Conservation (phyloP, 805 yeast genomes). For the Tetrapisispora phaffii region DNA sequence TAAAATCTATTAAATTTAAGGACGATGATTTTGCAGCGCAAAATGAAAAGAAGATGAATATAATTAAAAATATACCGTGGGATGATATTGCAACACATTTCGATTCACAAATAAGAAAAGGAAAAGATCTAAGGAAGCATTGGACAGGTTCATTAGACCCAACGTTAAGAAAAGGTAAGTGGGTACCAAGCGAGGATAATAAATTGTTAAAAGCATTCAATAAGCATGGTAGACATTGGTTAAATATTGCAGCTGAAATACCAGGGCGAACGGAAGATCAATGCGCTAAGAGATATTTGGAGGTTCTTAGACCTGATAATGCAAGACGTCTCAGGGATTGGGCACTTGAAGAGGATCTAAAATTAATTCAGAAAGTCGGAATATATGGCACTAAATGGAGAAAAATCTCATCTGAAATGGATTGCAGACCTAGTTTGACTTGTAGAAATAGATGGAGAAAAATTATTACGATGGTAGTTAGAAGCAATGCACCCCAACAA, state of each 20-base stretch:
- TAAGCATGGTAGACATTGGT: slow-evolving; percentile 75
- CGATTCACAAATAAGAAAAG: slow-evolving; percentile 44
- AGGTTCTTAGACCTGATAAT: slow-evolving; percentile 75
- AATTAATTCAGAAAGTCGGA: slow-evolving; percentile 57
- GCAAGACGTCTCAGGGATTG: slow-evolving; percentile 71
- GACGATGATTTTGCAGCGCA: neutral
- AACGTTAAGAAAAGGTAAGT: slow-evolving; percentile 66
- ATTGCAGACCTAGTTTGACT: slow-evolving; percentile 76
- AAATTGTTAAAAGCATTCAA: slow-evolving; percentile 52
- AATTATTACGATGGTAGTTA: slow-evolving; percentile 62
- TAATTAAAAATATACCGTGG: slow-evolving; percentile 45
- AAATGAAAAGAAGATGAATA: slow-evolving; percentile 17
- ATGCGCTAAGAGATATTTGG: slow-evolving; percentile 84
- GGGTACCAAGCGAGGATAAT: slow-evolving; percentile 78
- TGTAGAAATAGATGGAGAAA: slow-evolving; percentile 92
- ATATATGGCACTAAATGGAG: slow-evolving; percentile 84
- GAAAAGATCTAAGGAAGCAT: slow-evolving; percentile 77
- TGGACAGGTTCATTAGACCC: slow-evolving; percentile 88
- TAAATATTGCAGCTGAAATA: slow-evolving; percentile 64
- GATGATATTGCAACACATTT: slow-evolving; percentile 41
- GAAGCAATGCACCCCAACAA: slow-evolving; percentile 49
- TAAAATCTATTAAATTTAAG: slow-evolving; percentile 14
- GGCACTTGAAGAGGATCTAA: slow-evolving; percentile 67
- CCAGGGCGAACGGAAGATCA: slow-evolving; percentile 89
- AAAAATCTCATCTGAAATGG: slow-evolving; percentile 58